Conservation (phyloP, 495 filamentous ascomycete species). For the Copromyces sp. region DNA sequence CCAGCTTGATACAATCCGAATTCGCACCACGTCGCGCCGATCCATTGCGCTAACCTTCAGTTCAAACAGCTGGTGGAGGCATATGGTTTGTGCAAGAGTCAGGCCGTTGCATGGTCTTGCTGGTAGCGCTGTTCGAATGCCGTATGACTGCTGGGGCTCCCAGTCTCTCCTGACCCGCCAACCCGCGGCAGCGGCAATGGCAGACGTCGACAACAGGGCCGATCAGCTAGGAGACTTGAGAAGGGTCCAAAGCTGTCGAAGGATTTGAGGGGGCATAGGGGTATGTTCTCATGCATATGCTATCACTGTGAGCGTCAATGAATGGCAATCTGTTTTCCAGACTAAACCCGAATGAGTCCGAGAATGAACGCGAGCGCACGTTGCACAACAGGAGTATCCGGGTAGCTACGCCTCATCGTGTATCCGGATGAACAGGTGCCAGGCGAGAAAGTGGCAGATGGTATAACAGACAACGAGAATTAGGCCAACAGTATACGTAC, state of each 20-base stretch:
- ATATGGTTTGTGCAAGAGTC: background rate
- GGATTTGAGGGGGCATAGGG: background rate
- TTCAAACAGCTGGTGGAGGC: background rate
- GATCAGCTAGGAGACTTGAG: background rate
- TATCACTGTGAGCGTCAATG: background rate
- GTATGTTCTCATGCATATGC: background rate
- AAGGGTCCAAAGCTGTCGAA: background rate
- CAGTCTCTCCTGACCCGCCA: background rate
- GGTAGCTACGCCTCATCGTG: background rate
- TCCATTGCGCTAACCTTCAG: background rate
- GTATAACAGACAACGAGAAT: background rate
- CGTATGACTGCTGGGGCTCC: conserved; percentile 2
- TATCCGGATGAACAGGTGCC: background rate
- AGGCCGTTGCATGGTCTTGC: background rate
- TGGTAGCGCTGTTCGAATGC: conserved; percentile 2
- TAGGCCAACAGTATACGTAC: background rate
- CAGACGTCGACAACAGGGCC: background rate
- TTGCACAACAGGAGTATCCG: background rate
- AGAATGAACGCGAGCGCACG: background rate
- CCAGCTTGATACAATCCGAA: background rate
- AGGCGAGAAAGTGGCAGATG: background rate
- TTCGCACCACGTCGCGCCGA: background rate
- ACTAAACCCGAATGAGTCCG: background rate
- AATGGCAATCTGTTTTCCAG: background rate
- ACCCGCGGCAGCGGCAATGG: background rate